These are phyloP conservation scores for Lablab purpureus DNA, from an alignment of 306 rosid genomes.

Conservation along the genomic window DNA sequence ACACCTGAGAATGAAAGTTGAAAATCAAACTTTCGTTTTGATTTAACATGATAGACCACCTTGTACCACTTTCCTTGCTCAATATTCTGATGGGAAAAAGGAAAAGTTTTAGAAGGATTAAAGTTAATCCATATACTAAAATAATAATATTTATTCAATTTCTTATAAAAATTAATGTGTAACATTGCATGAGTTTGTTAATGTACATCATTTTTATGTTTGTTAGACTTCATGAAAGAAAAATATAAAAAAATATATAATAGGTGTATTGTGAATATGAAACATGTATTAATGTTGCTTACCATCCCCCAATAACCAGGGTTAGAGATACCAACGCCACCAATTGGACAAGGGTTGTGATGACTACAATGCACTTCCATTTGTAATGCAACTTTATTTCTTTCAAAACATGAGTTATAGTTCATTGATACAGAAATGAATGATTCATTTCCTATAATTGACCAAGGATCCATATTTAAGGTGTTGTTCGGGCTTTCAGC, in stretches of 20 bases:
- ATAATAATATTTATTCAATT: background rate
- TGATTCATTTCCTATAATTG: slow-evolving; percentile 70
- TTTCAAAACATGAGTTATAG: slow-evolving; percentile 70
- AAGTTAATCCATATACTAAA: background rate
- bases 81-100: slow-evolving; percentile 63
- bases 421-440: slow-evolving; percentile 66
- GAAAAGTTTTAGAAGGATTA: background rate
- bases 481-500: slow-evolving; percentile 72
- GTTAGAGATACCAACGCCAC: slow-evolving; percentile 81
- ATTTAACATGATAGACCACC: slow-evolving; percentile 57
- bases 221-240: background rate
- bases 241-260: background rate
- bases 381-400: slow-evolving; percentile 75
- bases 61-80: slow-evolving; percentile 73
- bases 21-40: background rate
- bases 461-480: slow-evolving; percentile 83
- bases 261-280: background rate
- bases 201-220: background rate
- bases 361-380: slow-evolving; percentile 75
- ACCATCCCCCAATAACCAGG: slow-evolving; percentile 60
- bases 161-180: background rate
- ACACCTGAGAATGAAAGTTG: slow-evolving; percentile 5
- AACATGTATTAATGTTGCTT: background rate
- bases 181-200: background rate
- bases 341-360: slow-evolving; percentile 60